A percentile compares a stretch with the other conserved stretches of the same genome.
These are phyloP conservation scores for Russula emetica DNA, from an alignment of 768 basidiomycete genomes.

Conservation along the genomic window DNA sequence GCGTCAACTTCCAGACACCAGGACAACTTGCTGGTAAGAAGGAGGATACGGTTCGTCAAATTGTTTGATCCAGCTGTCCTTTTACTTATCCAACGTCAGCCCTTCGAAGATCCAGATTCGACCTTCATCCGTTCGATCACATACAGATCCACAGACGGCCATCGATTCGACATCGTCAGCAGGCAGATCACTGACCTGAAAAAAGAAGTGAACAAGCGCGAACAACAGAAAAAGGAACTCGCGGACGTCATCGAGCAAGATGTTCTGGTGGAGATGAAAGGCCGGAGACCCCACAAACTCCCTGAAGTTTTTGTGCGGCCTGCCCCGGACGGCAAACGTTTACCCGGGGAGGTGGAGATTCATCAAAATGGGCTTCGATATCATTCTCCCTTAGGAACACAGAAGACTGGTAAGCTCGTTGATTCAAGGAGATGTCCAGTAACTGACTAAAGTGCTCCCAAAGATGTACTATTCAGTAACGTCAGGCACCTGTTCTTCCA, in stretches of 20 bases:
- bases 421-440: not conserved
- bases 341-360: slow-evolving; percentile 97
- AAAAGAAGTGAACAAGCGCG: slow-evolving; percentile 95
- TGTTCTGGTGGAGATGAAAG: slow-evolving; percentile 81
- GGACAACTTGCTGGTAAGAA: slow-evolving; percentile 97
- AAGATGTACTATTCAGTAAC: slow-evolving; percentile 93
- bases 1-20: slow-evolving; percentile 98
- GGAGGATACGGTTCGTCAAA: slow-evolving; percentile 75
- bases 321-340: slow-evolving; percentile 88
- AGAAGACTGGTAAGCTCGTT: slow-evolving; percentile 73
- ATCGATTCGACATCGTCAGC: slow-evolving; percentile 83
- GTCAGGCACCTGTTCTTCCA: slow-evolving; percentile 99
- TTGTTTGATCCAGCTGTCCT: not conserved
- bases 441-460: slow-evolving; percentile 11
- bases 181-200: slow-evolving; percentile 94
- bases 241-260: slow-evolving; percentile 98
- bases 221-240: slow-evolving; percentile 97
- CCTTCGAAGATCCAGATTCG: slow-evolving; percentile 93
- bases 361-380: slow-evolving; percentile 97
- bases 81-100: slow-evolving; percentile 42
- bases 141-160: slow-evolving; percentile 84
- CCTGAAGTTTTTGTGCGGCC: slow-evolving; percentile 92
- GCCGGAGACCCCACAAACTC: slow-evolving; percentile 78
- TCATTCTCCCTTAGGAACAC: slow-evolving; percentile 77
- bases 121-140: slow-evolving; percentile 95